These are phyloP conservation scores for Silene conica DNA, from an alignment of 148 eudicot species.

Conservation along the genomic window DNA sequence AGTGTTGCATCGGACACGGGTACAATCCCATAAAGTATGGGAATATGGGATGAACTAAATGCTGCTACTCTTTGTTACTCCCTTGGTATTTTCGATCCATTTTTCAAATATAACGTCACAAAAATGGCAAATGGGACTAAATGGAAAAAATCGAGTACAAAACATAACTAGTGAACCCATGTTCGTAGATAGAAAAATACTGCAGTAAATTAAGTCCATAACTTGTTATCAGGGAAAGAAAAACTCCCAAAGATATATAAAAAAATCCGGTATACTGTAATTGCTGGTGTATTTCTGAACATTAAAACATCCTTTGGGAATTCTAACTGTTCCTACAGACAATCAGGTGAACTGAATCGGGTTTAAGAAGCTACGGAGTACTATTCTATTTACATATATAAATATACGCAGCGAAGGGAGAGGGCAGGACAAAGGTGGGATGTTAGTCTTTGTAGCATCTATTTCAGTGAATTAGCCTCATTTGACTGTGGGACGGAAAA, in stretches of 20 bases:
- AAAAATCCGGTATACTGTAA: neutral
- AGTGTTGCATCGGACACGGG: too few relatives aligned
- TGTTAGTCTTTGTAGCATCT: neutral
- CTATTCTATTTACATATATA: conserved; percentile 9
- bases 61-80: too few relatives aligned
- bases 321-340: neutral
- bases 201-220: neutral
- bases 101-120: too few relatives aligned
- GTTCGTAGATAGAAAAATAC: too few relatives aligned
- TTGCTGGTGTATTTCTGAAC: neutral
- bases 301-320: neutral
- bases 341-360: neutral
- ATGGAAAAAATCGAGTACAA: too few relatives aligned
- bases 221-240: neutral
- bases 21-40: too few relatives aligned
- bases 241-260: too few relatives aligned
- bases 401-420: neutral
- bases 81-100: too few relatives aligned
- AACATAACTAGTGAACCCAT: too few relatives aligned
- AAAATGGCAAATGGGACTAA: too few relatives aligned
- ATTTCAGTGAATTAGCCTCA: neutral
- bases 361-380: neutral
- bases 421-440: neutral
- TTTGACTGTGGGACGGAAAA: neutral
- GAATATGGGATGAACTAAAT: too few relatives aligned